These are phyloP conservation scores for Ulota crispa DNA, from an alignment of 225 moss, liverwort and hornwort genomes.

Conservation along the genomic window DNA sequence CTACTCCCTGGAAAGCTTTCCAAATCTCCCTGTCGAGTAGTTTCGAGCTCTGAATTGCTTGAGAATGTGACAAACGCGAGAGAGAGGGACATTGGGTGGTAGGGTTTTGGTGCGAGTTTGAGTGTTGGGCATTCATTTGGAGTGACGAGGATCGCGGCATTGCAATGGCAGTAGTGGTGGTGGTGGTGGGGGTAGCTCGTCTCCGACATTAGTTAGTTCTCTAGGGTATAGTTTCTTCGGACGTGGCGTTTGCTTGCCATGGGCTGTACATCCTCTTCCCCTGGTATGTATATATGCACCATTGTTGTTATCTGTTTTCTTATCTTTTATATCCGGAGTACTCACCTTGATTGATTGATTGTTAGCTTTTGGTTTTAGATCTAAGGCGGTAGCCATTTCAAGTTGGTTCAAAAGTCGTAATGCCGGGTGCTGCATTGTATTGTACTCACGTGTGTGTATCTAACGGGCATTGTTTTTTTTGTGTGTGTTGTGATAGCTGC, in stretches of 20 bases:
- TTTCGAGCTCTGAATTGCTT: neutral
- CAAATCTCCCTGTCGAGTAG: too few species aligned
- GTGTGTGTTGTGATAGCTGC: constrained; percentile 28
- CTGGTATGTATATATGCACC: constrained; percentile 8
- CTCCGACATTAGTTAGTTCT: neutral
- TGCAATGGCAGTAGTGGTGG: constrained; percentile 6
- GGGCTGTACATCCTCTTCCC: constrained; percentile 37
- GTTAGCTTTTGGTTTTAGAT: neutral
- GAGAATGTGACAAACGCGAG: neutral
- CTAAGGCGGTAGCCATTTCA: neutral
- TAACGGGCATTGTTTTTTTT: neutral
- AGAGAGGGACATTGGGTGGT: neutral
- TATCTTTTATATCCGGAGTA: neutral
- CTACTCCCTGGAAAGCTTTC: too few species aligned
- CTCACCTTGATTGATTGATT: too few species aligned
- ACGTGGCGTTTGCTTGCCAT: constrained; percentile 16
- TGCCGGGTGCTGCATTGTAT: neutral
- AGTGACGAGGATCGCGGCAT: neutral
- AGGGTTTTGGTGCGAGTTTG: neutral
- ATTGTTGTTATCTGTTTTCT: neutral
- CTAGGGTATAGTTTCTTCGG: neutral
- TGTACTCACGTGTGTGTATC: neutral
- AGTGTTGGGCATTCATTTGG: neutral
- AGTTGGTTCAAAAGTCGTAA: neutral
- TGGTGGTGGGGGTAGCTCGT: constrained; percentile 17